Percentiles rank a stretch among this genome's conserved stretches.
Conservation (phyloP, 768 basidiomycete species). For the Hypholoma sublateritium region DNA sequence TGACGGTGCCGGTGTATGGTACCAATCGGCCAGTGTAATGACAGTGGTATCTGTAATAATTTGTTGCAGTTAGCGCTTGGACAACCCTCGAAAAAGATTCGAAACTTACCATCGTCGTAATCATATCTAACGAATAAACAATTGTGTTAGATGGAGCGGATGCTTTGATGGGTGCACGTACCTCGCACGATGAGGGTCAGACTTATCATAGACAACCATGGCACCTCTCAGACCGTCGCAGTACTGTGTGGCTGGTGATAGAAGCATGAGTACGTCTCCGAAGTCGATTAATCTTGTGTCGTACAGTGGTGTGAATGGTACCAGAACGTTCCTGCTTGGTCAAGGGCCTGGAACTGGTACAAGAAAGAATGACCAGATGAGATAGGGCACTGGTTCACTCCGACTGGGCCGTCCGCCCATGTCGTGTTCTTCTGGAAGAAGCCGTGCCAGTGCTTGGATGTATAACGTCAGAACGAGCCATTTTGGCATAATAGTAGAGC, state of each 20-base stretch:
- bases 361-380: slow-evolving; percentile 35
- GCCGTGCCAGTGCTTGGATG: slow-evolving; percentile 45
- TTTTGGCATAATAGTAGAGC: not conserved
- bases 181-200: slow-evolving; percentile 33
- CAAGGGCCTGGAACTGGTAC: slow-evolving; percentile 34
- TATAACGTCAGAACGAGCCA: not conserved
- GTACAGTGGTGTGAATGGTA: slow-evolving; percentile 33
- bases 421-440: slow-evolving; percentile 34
- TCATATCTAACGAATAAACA: slow-evolving; percentile 30
- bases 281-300: slow-evolving; percentile 22
- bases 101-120: slow-evolving; percentile 20
- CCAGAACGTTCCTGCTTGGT: slow-evolving; percentile 49
- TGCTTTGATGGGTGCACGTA: not conserved
- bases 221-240: slow-evolving; percentile 56
- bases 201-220: slow-evolving; percentile 43
- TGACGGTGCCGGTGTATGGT: slow-evolving; percentile 25
- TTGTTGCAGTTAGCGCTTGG: not conserved
- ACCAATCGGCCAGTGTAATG: slow-evolving; percentile 42
- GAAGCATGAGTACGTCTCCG: not conserved
- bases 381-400: slow-evolving; percentile 44
- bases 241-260: slow-evolving; percentile 43
- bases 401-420: slow-evolving; percentile 41
- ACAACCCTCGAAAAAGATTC: slow-evolving; percentile 18
- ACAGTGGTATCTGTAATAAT: slow-evolving; percentile 36
- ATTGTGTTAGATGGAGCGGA: not conserved